These are phyloP conservation scores for Plasmopara halstedii DNA, from an alignment of 352 stramenopile species.

Conservation along the genomic window DNA sequence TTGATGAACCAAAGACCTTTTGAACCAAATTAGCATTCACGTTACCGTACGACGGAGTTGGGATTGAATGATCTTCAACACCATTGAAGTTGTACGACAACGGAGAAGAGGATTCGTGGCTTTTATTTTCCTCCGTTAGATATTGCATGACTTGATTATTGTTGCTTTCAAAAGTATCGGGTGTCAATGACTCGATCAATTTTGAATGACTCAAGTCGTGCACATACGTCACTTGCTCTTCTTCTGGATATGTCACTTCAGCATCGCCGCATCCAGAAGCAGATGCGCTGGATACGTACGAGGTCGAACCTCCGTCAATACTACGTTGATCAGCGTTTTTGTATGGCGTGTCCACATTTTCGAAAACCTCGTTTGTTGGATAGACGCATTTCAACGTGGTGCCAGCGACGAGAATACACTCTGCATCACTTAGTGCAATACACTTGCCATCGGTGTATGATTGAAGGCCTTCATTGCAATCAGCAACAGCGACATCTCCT, in stretches of 20 bases:
- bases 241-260: conserved; percentile 15
- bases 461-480: conserved; percentile 24
- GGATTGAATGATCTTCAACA: neutral
- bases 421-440: conserved; percentile 19
- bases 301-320: neutral
- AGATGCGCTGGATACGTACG: conserved; percentile 4
- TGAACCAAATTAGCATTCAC: too few relatives aligned
- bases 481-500: conserved; percentile 17
- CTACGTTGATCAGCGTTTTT: neutral
- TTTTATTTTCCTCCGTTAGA: neutral
- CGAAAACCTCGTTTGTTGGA: neutral
- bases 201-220: conserved; percentile 3
- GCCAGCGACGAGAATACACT: conserved; percentile 31
- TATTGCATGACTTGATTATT: neutral
- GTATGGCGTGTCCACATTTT: neutral
- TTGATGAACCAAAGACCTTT: too few relatives aligned
- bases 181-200: conserved; percentile 1
- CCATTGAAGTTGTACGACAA: neutral
- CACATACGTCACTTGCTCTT: conserved; percentile 13
- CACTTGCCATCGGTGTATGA: conserved; percentile 32
- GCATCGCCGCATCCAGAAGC: conserved; percentile 6
- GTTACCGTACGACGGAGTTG: conserved; percentile 10
- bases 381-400: conserved; percentile 27
- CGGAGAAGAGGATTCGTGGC: neutral
- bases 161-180: conserved; percentile 2